Evolutionary conservation across 2,329 filamentous ascomycete species (phyloP), one percentile per base, ranked within the genome.

Genomic region (Cytospora chrysosperma): DNA sequence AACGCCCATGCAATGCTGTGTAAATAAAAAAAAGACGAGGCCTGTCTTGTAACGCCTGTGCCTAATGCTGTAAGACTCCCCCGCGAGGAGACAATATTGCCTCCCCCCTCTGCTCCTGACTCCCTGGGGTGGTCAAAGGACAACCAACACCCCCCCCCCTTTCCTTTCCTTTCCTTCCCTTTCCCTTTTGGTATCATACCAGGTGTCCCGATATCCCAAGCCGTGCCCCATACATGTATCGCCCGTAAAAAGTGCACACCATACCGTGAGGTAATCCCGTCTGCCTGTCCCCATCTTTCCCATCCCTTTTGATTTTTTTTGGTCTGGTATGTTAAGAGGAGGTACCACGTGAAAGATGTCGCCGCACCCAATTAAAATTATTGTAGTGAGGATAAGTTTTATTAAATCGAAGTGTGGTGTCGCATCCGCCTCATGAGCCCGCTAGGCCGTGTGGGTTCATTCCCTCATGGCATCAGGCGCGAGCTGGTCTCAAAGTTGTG

Each of bases 401-500:
- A 47, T 54, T 24, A 32, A 57, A 59, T 40, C 32, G 56, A 59
- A 63, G 30, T 37, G 54, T 59, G 40, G 37, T 34, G 32, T 15
- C 32, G 32, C 32, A 13, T 37, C n/a, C 30, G 28, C 34, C 17
- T 21, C 10, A 21, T 26, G 51, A 49, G 54, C 51, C 43, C 51
- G 47, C 32, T 49, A 50, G 27, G 26, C n/a, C 40, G 8, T 21
- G 4, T 21, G 4, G 5, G 34, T 28, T 21, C n/a, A n/a, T 32
- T 37, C 68, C 63, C 47, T 68, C 63, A 71, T 49, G 68, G 66
- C 66, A 67, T 55, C 53, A 70, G 67, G 37, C 68, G 63, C 12
- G 70, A 70, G 70, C 76, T 76, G 64, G 73, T 74, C 63, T 85
- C 83, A 67, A 82, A 83, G 71, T 80, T 86, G 80, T 98, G 95